phyloP scores from a whole-genome alignment of 2,329 filamentous ascomycete genomes.

The Alternaria longipes region DNA sequence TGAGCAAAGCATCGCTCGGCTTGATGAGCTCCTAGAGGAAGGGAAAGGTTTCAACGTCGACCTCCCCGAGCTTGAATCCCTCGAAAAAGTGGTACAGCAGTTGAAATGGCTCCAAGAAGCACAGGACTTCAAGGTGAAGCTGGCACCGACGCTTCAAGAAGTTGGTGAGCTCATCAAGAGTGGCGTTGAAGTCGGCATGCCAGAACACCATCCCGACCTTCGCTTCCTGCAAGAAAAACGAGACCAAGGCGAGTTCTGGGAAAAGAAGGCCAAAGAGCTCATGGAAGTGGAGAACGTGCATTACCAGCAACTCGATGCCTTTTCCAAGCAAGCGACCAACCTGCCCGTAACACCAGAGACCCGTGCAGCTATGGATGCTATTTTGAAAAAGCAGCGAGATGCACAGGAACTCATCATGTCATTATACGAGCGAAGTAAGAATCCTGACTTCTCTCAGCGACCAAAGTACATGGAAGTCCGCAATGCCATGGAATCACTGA shows the following conservation, averaged over 20 bases:
- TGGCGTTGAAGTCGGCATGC: constrained; percentile 79
- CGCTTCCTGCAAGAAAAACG: constrained; percentile 79
- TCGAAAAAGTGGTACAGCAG: constrained; percentile 83
- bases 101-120: constrained; percentile 89
- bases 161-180: constrained; percentile 81
- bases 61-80: constrained; percentile 83
- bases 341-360: constrained; percentile 86
- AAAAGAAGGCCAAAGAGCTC: constrained; percentile 89
- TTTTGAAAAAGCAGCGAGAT: constrained; percentile 94
- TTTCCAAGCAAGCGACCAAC: constrained; percentile 81
- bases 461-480: constrained; percentile 91
- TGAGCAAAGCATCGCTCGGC: constrained; percentile 69
- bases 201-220: constrained; percentile 81
- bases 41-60: constrained; percentile 91
- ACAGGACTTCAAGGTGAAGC: constrained; percentile 67
- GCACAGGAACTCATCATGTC: constrained; percentile 88
- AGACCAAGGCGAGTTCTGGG: constrained; percentile 83
- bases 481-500: constrained; percentile 85
- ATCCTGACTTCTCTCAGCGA: constrained; percentile 77
- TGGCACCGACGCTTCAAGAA: constrained; percentile 75
- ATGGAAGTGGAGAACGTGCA: constrained; percentile 92
- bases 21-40: constrained; percentile 90
- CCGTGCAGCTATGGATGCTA: constrained; percentile 83
- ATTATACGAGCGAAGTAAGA: constrained; percentile 79
- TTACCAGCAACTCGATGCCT: constrained; percentile 91